Evolutionary conservation across 805 yeast species (phyloP), one percentile per base, ranked within the genome.

Genomic region (Wickerhamomyces hampshirensis): DNA sequence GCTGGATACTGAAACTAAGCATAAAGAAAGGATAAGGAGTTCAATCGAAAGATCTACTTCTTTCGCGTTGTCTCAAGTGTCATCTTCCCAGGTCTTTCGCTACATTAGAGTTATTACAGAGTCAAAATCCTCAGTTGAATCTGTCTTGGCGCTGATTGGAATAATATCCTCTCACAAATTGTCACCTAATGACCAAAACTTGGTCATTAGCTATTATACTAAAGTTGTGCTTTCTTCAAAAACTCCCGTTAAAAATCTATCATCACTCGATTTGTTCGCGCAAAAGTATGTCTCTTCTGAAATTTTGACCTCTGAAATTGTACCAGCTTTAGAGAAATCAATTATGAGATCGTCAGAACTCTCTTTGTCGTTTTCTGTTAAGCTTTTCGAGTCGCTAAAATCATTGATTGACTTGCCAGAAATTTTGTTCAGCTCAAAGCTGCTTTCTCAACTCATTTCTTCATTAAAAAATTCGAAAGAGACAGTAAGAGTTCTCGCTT

Each of bases 281-380:
- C 49, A 54, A 13, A 68, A 69, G 24, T 69, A 64, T 43, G 50
- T 79, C 12, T 47, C 58, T 7, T 58, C 61, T 13, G 65, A 58
- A 1, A 53, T 59, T 4, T 65, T 79, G 34, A 56, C 53, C 15
- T 43, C 58, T 2, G 35, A 44, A 6, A 50, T 83, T 13, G 58
- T 77, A 6, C 86, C 94, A 2, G 68, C 73, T 14, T 50, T 89
- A 33, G 89, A 84, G 50, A 86, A 83, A 53, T 73, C 89, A 1
- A 66, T 82, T 33, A 65, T 89, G 44, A 73, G 96, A 56, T 76
- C 94, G 3, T 81, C 96, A 0, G 96, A 87, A 51, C 58, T 65
- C 26, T 73, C 85, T 0, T 73, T 86, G 38, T 69, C 68, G 14
- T 54, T 80, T n/a, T 55, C 83, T 3, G 73, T 78, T 4, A 65